Evolutionary conservation across 2,329 filamentous ascomycete genomes (phyloP), one percentile per base, ranked within the genome.

Genomic region (Delphinella strobiligena): DNA sequence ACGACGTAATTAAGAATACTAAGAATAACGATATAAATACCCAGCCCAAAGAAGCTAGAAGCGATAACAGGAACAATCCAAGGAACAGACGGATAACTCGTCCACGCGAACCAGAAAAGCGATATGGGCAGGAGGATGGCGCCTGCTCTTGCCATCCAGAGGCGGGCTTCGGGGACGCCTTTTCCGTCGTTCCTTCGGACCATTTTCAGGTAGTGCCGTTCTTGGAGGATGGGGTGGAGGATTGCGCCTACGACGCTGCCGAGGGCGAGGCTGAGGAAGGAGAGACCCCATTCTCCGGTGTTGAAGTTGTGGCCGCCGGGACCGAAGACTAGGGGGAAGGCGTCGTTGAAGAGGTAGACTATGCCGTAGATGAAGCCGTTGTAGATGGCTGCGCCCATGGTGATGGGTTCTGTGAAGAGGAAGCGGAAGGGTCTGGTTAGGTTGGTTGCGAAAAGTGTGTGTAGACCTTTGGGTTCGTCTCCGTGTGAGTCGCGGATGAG

Each of bases 1-100:
- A 68, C 65, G 3, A 65, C 66, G 45, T 69, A 70, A 11, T 62
- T 67, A 34, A 67, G 58, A 2, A 66, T 67, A 57, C 67, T 68
- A 3, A 71, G 54, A 34, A 70, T 70, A 0, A 72, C 56, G 1
- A 63, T 64, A 38, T 69, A 69, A 45, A 71, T 69, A 4, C 61
- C 64, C 54, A 64, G 68, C 0, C 68, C 70, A 54, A 69, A 71
- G 14, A 70, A 61, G 0, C 62, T 58, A 0, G 62, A 64, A 1
- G 64, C 67, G 11, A 72, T 49, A 4, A 72, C 64, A 0, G 69
- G 67, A 3, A 69, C 61, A 37, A 72, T 60, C 61, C 61, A 63
- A 24, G 19, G 41, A 32, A 43, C 41, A 9, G 10, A 19, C 4
- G 30, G n/a, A 27, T 36, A 43, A 5, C 32, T 36, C 12, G 41